Evolutionary conservation across 129 eudicot genomes (phyloP).

Genomic region (Flaveria linearis): DNA sequence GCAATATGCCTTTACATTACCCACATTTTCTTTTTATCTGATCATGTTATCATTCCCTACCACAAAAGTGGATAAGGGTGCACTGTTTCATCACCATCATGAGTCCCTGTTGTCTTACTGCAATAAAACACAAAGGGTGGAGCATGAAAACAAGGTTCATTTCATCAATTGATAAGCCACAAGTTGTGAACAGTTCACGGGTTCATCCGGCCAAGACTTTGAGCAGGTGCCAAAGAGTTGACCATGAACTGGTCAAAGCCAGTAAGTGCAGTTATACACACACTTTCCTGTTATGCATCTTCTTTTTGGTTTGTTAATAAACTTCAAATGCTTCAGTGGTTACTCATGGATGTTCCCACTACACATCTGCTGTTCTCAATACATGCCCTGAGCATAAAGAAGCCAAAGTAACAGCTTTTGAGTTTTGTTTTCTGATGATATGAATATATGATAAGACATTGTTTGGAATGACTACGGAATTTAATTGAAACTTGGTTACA

Average conservation of each 20-base stretch:
- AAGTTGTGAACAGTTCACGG: conserved; percentile 35
- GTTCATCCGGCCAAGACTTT: conserved; percentile 41
- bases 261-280: conserved; percentile 73
- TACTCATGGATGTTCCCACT: conserved; percentile 55
- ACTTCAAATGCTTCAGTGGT: conserved; percentile 49
- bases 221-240: conserved; percentile 32
- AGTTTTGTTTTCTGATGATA: conserved; percentile 29
- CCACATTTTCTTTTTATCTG: neutral
- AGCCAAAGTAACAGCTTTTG: conserved; percentile 55
- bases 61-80: neutral
- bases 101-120: conserved; percentile 29
- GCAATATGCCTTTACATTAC: neutral
- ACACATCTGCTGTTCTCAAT: conserved; percentile 49
- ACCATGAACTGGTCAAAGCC: conserved; percentile 69
- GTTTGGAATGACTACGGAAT: conserved; percentile 3
- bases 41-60: neutral
- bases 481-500: too few species aligned
- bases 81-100: conserved; percentile 54
- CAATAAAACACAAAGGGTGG: conserved; percentile 54
- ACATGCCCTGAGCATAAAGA: conserved; percentile 51
- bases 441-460: conserved; percentile 23
- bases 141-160: conserved; percentile 72
- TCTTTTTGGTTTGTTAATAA: conserved; percentile 55
- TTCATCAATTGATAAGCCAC: conserved; percentile 63
- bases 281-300: conserved; percentile 59